Base-by-base conservation (phyloP, 768 basidiomycete genomes). In the Serendipita sp. region DNA sequence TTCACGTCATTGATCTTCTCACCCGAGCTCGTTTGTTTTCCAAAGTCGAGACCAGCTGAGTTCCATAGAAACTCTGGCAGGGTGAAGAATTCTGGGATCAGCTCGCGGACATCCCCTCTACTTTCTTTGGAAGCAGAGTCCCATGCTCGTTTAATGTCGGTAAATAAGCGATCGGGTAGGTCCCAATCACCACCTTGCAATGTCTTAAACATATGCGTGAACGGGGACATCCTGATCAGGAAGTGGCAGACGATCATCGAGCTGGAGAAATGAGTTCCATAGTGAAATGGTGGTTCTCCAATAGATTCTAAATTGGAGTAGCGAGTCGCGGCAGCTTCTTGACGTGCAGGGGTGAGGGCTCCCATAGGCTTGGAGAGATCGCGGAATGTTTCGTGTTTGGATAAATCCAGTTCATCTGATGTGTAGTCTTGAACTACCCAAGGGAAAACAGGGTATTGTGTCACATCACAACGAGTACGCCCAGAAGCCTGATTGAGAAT, bases 161-260 rank as follows among this genome's bases (percentile, higher is more conserved):
- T 83, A 72, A 92, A 93, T 10, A 93, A 73, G 24, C 91, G 80
- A 74, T 92, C 91, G 0, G 93, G 93, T 15, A 96, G 74, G 75
- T 97, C 94, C 86, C 92, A 96, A 70, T 92, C 88, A 3, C 94
- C 94, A 8, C 94, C 94, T 83, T 95, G 84, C 37, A 96, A 74
- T 2, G 89, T 91, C 75, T 93, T 91, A 79, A 94, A 97, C 86
- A 95, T 94, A 70, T 87, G 85, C 30, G 92, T 94, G 72, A 88
- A 97, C 0, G 94, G 94, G 13, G 86, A 84, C 69, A 94, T 76
- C 24, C 94, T 81, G 64, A 97, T 94, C 69, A 95, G 75, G 76
- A 89, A 96, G 69, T 95, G 92, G 76, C 92, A 94, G 51, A 93
- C 89, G 66, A 92, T 95, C 93, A 96, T 96, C 2, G 92, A 94